Evolutionary conservation across 2,329 filamentous ascomycete species (phyloP), one percentile per base, ranked within the genome.

Genomic region (Pseudocercospora fuligena): DNA sequence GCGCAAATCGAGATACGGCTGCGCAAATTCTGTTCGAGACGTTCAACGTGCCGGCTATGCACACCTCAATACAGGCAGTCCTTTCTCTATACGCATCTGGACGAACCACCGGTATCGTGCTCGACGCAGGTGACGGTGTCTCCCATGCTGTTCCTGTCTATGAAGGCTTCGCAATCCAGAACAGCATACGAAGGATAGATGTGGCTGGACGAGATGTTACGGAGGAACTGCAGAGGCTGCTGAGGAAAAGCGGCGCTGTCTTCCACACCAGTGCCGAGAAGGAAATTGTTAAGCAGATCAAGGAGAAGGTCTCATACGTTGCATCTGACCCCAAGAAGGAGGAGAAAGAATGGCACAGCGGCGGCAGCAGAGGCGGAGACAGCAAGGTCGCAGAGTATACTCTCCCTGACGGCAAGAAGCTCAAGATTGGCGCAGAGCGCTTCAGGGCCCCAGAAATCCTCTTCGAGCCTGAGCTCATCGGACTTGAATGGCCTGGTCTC

Each of bases 231-330:
- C 95, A 99, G 81, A 89, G 91, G 67, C 82, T 98, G 73, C 84
- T 99, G 73, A 88, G 95, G 76, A 98, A 97, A 85, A 92, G 90
- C 73, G 95, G 95, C 59, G 93, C 95, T 78, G 89, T 97, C 19
- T 97, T 99, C 79, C 94, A 98, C 81, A 99, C 95, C 19, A 97
- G 93, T 78, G 95, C 95, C 12, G 95, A 99, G 85, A 99, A 99
- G 83, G 95, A 99, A 82, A 93, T 97, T n/a, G 95, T 99, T 65
- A 89, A 94, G 72, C 87, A 93, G 80, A 97, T 99, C 82, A 99
- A 99, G 83, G 95, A 99, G 85, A 92, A 92, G 77, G 90, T 93
- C 57, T 91, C 92, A 65, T 99, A 98, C 78, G 91, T 99, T 46
- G 93, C 95, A 25, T 82, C 92, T 61, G 94, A 98, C 79, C 94